Conservation (phyloP, 2,329 filamentous ascomycete species). For the Hypoxylon sp. region DNA sequence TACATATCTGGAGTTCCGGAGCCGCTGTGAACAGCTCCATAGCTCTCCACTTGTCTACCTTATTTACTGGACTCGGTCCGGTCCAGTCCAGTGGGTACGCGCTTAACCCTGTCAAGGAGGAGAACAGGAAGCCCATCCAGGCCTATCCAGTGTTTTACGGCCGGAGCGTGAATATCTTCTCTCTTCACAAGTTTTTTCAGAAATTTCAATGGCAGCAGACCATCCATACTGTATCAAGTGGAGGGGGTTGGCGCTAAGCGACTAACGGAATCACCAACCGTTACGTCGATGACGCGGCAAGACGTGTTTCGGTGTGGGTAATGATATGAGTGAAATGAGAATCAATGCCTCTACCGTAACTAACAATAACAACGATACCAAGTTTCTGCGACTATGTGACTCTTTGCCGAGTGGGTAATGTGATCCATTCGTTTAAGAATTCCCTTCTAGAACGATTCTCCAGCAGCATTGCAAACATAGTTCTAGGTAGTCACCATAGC, state of each 20-base stretch:
- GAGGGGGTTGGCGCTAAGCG: slow-evolving; percentile 21
- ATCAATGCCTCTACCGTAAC: slow-evolving; percentile 2
- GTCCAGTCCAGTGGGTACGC: slow-evolving; percentile 13
- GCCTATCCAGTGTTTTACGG: background rate
- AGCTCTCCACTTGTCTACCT: slow-evolving; percentile 4
- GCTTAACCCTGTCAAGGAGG: slow-evolving; percentile 9
- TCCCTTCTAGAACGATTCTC: slow-evolving; percentile 41
- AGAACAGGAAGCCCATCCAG: background rate
- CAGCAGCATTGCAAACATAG: background rate
- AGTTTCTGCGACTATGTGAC: background rate
- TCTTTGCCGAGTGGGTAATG: slow-evolving; percentile 1
- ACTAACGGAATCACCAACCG: slow-evolving; percentile 14
- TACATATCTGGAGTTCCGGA: background rate
- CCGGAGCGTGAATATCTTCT: background rate
- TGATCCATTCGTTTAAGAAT: slow-evolving; percentile 7
- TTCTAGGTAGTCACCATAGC: slow-evolving; percentile 2
- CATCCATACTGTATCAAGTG: slow-evolving; percentile 6
- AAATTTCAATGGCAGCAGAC: slow-evolving; percentile 10
- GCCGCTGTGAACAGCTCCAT: slow-evolving; percentile 2
- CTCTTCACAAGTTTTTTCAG: background rate
- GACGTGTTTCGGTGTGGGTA: background rate
- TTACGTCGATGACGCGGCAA: slow-evolving; percentile 25
- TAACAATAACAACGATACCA: slow-evolving; percentile 4
- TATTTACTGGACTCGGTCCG: slow-evolving; percentile 25
- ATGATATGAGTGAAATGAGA: slow-evolving; percentile 1